A percentile compares a stretch with the other conserved stretches of the same genome.
Evolutionary conservation across 2,329 filamentous ascomycete genomes (phyloP).

Genomic region (Lasiodiplodia sp.): DNA sequence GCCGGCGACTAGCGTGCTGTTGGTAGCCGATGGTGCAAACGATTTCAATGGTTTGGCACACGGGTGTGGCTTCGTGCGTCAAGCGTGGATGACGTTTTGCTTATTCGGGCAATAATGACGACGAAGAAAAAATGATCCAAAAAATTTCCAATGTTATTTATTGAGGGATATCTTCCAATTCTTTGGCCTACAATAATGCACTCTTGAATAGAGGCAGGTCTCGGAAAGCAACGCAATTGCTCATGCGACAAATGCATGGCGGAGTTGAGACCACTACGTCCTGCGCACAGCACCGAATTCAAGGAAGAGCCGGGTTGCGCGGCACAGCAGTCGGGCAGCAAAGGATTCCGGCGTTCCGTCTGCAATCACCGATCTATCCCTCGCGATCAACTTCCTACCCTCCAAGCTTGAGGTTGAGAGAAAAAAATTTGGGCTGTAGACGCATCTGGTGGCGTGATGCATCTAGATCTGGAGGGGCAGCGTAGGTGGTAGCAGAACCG

Average conservation of each 20-base stretch:
- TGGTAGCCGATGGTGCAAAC: not conserved
- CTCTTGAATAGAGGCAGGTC: not conserved
- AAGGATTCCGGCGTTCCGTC: not conserved
- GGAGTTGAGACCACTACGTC: not conserved
- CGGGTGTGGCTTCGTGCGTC: too few species aligned
- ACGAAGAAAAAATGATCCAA: too few species aligned
- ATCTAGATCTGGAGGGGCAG: slow-evolving; percentile 7
- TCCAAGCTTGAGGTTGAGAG: not conserved
- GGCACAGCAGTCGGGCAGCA: not conserved
- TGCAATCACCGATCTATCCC: not conserved
- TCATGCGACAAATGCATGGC: not conserved
- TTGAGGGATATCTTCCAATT: not conserved
- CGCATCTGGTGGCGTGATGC: slow-evolving; percentile 15
- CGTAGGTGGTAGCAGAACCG: not conserved
- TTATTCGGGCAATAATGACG: too few species aligned
- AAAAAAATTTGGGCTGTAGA: not conserved
- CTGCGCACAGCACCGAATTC: not conserved
- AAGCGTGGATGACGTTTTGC: too few species aligned
- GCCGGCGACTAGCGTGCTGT: not conserved
- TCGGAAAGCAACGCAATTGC: not conserved
- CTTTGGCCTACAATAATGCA: not conserved
- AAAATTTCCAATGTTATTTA: too few species aligned
- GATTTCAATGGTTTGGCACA: too few species aligned
- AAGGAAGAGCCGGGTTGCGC: not conserved
- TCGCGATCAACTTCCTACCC: not conserved